Evolutionary conservation across 2,329 filamentous ascomycete species (phyloP).

Genomic region (Apiospora sp.): DNA sequence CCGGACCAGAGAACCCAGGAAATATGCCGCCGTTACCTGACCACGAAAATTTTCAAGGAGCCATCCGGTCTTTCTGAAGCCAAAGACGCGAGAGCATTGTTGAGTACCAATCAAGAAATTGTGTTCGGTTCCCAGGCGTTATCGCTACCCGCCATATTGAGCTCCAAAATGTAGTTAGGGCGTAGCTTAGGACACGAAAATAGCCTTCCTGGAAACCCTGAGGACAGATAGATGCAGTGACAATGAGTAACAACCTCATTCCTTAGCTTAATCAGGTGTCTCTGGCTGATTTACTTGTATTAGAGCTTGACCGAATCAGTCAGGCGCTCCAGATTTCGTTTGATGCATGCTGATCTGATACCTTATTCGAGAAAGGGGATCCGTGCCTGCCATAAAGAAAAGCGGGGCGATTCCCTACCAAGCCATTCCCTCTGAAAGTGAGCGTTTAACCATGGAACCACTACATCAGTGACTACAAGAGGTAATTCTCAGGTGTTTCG

Average conservation of each 20-base stretch:
- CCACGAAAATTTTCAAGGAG: slow-evolving; percentile 36
- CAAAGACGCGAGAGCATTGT: background rate
- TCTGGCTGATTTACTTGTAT: too few species aligned
- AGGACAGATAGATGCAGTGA: background rate
- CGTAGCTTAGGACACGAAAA: background rate
- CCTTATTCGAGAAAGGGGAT: background rate
- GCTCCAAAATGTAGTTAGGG: background rate
- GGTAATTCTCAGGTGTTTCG: background rate
- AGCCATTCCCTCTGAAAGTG: background rate
- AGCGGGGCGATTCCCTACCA: background rate
- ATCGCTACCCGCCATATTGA: background rate
- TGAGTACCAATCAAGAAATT: background rate
- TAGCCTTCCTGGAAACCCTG: background rate
- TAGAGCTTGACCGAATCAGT: background rate
- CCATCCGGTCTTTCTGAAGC: background rate
- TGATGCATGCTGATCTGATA: background rate
- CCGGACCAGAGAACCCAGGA: slow-evolving; percentile 47
- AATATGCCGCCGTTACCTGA: slow-evolving; percentile 51
- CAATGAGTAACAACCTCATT: background rate
- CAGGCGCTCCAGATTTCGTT: background rate
- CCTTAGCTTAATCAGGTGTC: too few species aligned
- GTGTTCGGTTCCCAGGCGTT: background rate
- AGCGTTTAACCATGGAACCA: background rate
- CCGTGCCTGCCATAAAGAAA: background rate
- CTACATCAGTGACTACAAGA: background rate